A percentile compares a stretch with the other conserved stretches of the same genome.
These are phyloP conservation scores for Angomonas ambiguus DNA, from an alignment of 208 protist species.

Conservation along the genomic window DNA sequence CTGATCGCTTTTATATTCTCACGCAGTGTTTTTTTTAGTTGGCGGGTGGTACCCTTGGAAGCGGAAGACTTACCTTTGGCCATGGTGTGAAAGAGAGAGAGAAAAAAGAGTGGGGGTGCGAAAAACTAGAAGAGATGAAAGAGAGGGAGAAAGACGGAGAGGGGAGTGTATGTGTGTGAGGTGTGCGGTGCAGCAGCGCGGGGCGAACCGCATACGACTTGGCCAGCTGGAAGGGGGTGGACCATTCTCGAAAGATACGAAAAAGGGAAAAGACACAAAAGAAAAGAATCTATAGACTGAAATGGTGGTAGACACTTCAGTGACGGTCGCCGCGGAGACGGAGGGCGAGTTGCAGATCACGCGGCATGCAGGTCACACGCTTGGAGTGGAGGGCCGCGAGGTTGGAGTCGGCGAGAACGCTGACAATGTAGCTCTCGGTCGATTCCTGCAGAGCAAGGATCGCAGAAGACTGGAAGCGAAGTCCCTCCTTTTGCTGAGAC, in stretches of 20 bases:
- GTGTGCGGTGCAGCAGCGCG: no score
- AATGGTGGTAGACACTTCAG: no score
- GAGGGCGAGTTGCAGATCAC: constrained; percentile 98
- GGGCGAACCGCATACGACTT: no score
- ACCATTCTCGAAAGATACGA: neutral
- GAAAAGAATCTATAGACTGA: constrained; percentile 11
- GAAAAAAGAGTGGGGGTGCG: neutral
- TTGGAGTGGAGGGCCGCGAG: constrained; percentile 98
- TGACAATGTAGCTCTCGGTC: no score
- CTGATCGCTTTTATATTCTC: constrained; percentile 87
- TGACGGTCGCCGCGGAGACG: constrained; percentile 95
- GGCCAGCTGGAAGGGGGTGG: neutral
- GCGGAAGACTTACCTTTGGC: constrained; percentile 75
- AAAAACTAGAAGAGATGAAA: constrained; percentile 3
- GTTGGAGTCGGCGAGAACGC: constrained; percentile 93
- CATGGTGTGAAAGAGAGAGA: constrained; percentile 26
- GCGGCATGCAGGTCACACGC: constrained; percentile 98
- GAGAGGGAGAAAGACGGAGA: neutral
- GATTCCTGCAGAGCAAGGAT: no score
- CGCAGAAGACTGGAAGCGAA: no score
- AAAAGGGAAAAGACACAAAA: neutral
- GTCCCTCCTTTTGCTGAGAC: no score
- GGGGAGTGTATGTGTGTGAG: no score
- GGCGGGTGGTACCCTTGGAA: constrained; percentile 72
- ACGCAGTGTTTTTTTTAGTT: constrained; percentile 83